Evolutionary conservation across 257 asterid genomes (phyloP).

Genomic region (Capsicum pubescens): DNA sequence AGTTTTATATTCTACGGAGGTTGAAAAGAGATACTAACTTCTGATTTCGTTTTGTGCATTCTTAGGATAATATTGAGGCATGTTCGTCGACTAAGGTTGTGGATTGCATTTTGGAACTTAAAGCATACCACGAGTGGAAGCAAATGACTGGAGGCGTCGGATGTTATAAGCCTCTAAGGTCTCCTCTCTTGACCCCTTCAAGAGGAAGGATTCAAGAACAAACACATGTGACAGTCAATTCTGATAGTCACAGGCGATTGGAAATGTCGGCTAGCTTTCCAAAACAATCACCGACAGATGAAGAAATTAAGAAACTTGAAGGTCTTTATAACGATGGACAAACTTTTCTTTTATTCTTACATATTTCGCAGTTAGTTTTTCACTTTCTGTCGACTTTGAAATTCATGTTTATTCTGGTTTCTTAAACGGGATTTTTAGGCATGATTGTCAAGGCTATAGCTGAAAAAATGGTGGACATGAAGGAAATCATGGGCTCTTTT

Average conservation of each 20-base stretch:
- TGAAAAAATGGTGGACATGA: slow-evolving; percentile 65
- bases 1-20: neutral
- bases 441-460: slow-evolving; percentile 61
- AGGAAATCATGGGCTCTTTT: slow-evolving; percentile 77
- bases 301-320: slow-evolving; percentile 60
- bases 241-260: slow-evolving; percentile 59
- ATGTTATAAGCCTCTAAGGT: slow-evolving; percentile 68
- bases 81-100: slow-evolving; percentile 83
- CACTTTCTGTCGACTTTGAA: neutral
- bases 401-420: slow-evolving; percentile 17
- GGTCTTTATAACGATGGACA: slow-evolving; percentile 44
- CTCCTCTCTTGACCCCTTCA: slow-evolving; percentile 64
- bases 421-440: slow-evolving; percentile 44
- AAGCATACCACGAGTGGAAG: slow-evolving; percentile 93
- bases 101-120: slow-evolving; percentile 86
- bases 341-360: neutral
- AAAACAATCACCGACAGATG: slow-evolving; percentile 46
- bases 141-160: slow-evolving; percentile 88
- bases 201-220: slow-evolving; percentile 55
- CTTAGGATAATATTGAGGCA: slow-evolving; percentile 68
- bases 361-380: slow-evolving; percentile 2
- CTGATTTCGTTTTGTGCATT: slow-evolving; percentile 14
- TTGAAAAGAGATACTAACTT: neutral
- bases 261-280: slow-evolving; percentile 53
- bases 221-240: slow-evolving; percentile 38